Evolutionary conservation across 2,329 filamentous ascomycete species (phyloP).

Genomic region (Emmonsia crescens): DNA sequence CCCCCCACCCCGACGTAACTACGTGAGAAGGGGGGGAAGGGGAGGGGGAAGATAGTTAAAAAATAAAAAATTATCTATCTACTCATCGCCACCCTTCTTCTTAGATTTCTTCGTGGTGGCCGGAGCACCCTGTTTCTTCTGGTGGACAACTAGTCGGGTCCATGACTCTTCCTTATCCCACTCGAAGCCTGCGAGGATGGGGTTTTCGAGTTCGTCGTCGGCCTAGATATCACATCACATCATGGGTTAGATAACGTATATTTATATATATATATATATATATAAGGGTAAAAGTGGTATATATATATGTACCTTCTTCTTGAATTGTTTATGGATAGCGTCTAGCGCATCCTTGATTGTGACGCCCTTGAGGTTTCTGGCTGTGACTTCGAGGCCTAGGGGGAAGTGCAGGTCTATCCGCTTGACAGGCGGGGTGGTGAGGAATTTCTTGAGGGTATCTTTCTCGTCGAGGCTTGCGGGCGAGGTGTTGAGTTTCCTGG

Average conservation of each 20-base stretch:
- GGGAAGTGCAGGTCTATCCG: slow-evolving; percentile 91
- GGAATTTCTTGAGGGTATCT: slow-evolving; percentile 67
- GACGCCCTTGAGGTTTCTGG: slow-evolving; percentile 84
- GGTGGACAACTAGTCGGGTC: slow-evolving; percentile 77
- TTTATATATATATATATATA: background rate
- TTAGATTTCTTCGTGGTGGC: slow-evolving; percentile 51
- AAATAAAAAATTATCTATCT: no score
- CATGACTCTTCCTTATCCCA: slow-evolving; percentile 92
- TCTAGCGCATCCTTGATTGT: slow-evolving; percentile 96
- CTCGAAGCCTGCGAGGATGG: slow-evolving; percentile 88
- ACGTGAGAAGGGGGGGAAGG: no score
- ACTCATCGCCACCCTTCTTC: slow-evolving; percentile 40
- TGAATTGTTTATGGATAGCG: slow-evolving; percentile 91
- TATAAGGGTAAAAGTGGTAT: background rate
- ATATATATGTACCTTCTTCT: slow-evolving; percentile 78
- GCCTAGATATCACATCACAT: no score
- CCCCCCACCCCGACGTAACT: no score
- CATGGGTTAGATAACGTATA: slow-evolving; percentile 12
- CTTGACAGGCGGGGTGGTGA: slow-evolving; percentile 76
- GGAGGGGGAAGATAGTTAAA: no score
- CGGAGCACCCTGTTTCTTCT: slow-evolving; percentile 57
- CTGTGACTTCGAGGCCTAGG: slow-evolving; percentile 74
- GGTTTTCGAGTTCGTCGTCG: slow-evolving; percentile 80
- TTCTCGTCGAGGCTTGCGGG: slow-evolving; percentile 68
- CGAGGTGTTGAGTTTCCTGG: slow-evolving; percentile 89